phyloP scores from a whole-genome alignment of 164 flowering plant species.

The Umbellularia californica region DNA sequence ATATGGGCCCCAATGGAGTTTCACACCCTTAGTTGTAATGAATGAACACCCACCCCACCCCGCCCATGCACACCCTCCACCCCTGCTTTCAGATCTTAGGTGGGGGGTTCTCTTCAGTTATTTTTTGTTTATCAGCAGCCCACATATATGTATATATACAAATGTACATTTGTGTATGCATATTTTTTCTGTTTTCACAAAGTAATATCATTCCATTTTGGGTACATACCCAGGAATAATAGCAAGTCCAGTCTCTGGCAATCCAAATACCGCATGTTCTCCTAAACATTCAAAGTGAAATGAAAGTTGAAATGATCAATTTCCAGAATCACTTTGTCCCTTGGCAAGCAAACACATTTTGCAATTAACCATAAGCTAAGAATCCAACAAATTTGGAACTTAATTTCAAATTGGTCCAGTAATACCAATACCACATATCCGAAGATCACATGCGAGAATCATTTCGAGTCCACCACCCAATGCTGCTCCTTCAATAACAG shows the following conservation, averaged over 20 bases:
- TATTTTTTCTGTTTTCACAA: not conserved
- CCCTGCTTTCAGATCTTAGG: no score
- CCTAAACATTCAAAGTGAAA: constrained; percentile 39
- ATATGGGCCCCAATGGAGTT: no score
- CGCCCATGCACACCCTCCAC: no score
- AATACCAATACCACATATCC: constrained; percentile 77
- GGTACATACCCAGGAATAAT: constrained; percentile 86
- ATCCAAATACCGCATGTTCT: constrained; percentile 68
- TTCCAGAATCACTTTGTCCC: not conserved
- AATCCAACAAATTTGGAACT: constrained; percentile 3
- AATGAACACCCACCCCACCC: no score
- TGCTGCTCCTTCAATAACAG: constrained; percentile 95
- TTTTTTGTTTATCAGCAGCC: no score
- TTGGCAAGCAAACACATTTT: not conserved
- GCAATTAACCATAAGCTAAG: not conserved
- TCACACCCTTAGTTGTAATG: no score
- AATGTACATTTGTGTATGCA: not conserved
- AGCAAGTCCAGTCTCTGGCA: constrained; percentile 97
- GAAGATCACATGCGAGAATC: constrained; percentile 92
- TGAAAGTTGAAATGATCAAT: constrained; percentile 3
- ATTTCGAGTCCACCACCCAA: constrained; percentile 95
- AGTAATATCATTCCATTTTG: not conserved
- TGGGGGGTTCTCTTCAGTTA: no score
- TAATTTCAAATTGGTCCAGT: not conserved
- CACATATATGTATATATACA: no score